Evolutionary conservation across 192 early-diverging fungal species (phyloP).

Genomic region (Chytriomyces confervae): DNA sequence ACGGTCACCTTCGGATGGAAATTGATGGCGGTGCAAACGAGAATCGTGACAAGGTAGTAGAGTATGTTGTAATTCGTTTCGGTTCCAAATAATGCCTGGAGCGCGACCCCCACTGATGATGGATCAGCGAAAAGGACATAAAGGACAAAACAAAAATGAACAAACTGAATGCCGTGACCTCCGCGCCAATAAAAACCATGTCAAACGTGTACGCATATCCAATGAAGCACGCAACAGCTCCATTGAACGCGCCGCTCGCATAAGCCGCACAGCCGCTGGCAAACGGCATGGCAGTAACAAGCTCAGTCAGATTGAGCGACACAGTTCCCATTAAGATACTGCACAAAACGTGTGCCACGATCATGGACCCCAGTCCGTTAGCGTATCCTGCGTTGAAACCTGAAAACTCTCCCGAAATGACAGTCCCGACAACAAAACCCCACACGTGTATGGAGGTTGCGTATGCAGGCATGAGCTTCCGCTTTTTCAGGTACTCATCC

Average conservation of each 20-base stretch:
- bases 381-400: conserved; percentile 28
- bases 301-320: conserved; percentile 5
- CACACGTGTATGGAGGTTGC: conserved; percentile 11
- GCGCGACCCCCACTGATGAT: not conserved
- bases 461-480: conserved; percentile 7
- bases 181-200: not conserved
- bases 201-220: conserved; percentile 24
- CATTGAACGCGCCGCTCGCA: conserved; percentile 9
- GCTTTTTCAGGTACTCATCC: not conserved
- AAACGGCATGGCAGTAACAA: conserved; percentile 23
- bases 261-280: conserved; percentile 21
- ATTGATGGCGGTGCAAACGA: conserved; percentile 8
- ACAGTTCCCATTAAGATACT: conserved; percentile 1
- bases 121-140: not conserved
- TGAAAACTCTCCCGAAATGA: conserved; percentile 35
- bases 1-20: conserved; percentile 2
- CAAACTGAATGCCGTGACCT: not conserved
- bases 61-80: conserved; percentile 12
- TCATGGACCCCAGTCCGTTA: conserved; percentile 33
- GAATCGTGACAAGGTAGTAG: not conserved
- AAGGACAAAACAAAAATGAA: not conserved
- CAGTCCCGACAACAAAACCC: conserved; percentile 19
- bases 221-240: conserved; percentile 3
- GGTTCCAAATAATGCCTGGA: not conserved
- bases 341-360: conserved; percentile 32